phyloP scores from a whole-genome alignment of 2,329 filamentous ascomycete species.

The Tolypocladium pustulatum region DNA sequence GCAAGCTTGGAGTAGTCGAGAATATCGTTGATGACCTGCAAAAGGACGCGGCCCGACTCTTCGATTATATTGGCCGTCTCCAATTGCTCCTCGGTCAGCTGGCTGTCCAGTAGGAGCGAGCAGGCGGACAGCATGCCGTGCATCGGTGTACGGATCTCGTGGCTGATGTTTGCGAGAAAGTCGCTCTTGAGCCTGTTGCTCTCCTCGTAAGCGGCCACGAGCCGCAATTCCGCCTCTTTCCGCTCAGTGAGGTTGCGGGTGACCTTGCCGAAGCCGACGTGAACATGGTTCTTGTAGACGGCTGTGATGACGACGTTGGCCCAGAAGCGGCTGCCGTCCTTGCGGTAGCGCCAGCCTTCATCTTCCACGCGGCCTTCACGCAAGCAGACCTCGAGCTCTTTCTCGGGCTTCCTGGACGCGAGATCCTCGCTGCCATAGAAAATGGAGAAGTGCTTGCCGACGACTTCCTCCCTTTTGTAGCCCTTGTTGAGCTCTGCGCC shows the following conservation, averaged over 20 bases:
- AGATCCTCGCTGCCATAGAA: constrained; percentile 45
- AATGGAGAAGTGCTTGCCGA: constrained; percentile 46
- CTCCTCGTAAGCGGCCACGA: constrained; percentile 49
- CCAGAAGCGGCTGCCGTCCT: constrained; percentile 49
- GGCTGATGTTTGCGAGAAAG: constrained; percentile 53
- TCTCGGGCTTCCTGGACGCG: constrained; percentile 34
- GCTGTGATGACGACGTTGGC: constrained; percentile 50
- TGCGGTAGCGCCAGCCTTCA: constrained; percentile 48
- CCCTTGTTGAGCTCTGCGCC: constrained; percentile 46
- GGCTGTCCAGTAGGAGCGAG: constrained; percentile 43
- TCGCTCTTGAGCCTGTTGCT: constrained; percentile 52
- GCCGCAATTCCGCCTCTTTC: constrained; percentile 40
- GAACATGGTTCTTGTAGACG: constrained; percentile 38
- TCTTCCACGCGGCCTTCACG: constrained; percentile 46
- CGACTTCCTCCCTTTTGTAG: constrained; percentile 41
- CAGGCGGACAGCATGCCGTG: constrained; percentile 52
- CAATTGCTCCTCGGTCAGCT: constrained; percentile 40
- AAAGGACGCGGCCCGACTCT: constrained; percentile 45
- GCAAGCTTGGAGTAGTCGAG: constrained; percentile 56
- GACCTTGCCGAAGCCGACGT: constrained; percentile 49
- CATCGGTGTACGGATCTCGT: constrained; percentile 56
- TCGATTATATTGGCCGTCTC: constrained; percentile 48
- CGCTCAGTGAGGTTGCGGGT: constrained; percentile 47
- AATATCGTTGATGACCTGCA: constrained; percentile 55
- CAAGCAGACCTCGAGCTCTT: constrained; percentile 40